Evolutionary conservation across 2,329 filamentous ascomycete genomes (phyloP).

Genomic region (Phoma herbarum): DNA sequence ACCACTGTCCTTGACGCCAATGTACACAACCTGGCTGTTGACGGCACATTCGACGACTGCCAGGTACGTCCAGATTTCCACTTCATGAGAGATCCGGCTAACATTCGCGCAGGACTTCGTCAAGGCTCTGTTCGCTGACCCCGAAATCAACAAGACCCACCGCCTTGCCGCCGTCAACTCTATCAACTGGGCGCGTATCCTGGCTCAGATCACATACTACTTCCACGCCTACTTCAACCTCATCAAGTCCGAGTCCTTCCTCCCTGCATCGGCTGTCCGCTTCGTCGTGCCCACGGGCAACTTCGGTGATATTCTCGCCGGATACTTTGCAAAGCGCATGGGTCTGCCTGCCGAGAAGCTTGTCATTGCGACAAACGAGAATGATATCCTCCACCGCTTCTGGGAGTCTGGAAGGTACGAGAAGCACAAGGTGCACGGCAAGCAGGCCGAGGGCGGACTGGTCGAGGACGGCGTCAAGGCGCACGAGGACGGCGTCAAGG

Average conservation of each 20-base stretch:
- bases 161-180: conserved; percentile 94
- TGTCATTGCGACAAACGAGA: conserved; percentile 94
- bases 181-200: conserved; percentile 94
- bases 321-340: conserved; percentile 92
- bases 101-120: conserved; percentile 75
- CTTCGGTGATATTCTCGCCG: conserved; percentile 93
- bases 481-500: conserved; percentile 78
- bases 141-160: conserved; percentile 80
- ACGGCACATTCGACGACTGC: conserved; percentile 95
- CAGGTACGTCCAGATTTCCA: conserved; percentile 63
- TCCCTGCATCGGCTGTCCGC: conserved; percentile 70
- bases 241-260: conserved; percentile 66
- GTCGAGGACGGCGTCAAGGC: conserved; percentile 66
- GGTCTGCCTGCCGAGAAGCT: conserved; percentile 88
- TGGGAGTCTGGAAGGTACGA: conserved; percentile 90
- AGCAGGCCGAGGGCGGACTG: conserved; percentile 64
- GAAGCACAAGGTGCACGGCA: conserved; percentile 74
- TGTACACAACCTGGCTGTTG: conserved; percentile 89
- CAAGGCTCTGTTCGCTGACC: conserved; percentile 89
- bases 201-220: conserved; percentile 97
- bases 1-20: conserved; percentile 90
- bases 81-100: conserved; percentile 21
- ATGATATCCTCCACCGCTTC: conserved; percentile 96
- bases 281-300: conserved; percentile 95
- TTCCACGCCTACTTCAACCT: conserved; percentile 93